Evolutionary conservation across 2,329 filamentous ascomycete genomes (phyloP), one percentile per base, ranked within the genome.

Genomic region (Chrysosporium keratinophilum): DNA sequence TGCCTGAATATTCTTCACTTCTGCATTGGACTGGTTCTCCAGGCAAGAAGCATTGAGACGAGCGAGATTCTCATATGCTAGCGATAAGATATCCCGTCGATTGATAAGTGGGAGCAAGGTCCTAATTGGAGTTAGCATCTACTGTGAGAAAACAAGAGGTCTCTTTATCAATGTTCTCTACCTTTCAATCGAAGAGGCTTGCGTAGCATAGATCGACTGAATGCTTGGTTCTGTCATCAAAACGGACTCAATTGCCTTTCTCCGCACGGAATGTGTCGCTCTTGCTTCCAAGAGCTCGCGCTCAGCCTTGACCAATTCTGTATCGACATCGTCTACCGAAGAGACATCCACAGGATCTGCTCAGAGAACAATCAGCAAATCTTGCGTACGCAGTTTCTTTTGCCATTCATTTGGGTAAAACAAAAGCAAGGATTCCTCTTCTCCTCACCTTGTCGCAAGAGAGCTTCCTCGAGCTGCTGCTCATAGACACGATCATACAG

Each of bases 211-310:
- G 39, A 91, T 81, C 5, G 88, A 84, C 63, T 86, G 87, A 54
- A 94, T 73, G 40, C 87, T 82, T 6, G 88, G 87, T 62, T 88
- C 84, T 54, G 83, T 82, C 60, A 81, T 80, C 59, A 93, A 69
- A 51, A 87, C 81, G 45, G 78, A 81, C 57, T 85, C 81, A 19
- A 83, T 75, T 19, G 87, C 82, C 57, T 81, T 81, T 65, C 84
- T 84, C 58, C 81, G 81, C 54, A 91, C 74, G 40, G 81, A 76
- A 67, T 87, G 87, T 55, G 77, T 76, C 53, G 86, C 82, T 63
- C 82, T 82, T 23, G 86, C 81, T 60, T 88, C 79, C 31, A 91
- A 74, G 19, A 87, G 77, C 49, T 82, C 81, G 52, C 76, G 75
- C 67, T 88, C 81, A 5, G 82, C 81, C 51, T 64, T 62, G 55